phyloP scores from a whole-genome alignment of 208 protist genomes.

The Sergeia podlipaevii region DNA sequence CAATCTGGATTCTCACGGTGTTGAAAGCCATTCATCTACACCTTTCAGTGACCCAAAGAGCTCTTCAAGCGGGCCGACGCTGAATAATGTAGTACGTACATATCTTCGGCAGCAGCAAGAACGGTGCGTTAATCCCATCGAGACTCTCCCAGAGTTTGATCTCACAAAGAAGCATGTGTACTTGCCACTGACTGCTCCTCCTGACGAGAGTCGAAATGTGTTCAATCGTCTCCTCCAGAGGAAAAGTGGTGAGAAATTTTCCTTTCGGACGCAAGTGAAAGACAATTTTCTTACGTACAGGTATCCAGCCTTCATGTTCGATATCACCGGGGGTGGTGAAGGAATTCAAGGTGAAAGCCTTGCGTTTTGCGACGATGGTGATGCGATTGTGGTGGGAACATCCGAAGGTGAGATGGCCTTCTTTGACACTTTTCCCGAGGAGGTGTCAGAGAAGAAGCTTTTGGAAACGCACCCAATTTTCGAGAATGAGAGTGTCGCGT shows the following conservation, averaged over 20 bases:
- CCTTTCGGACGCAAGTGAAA: constrained; percentile 44
- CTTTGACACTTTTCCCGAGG: constrained; percentile 83
- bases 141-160: constrained; percentile 86
- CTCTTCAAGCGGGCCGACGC: constrained; percentile 10
- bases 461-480: constrained; percentile 82
- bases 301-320: constrained; percentile 79
- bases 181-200: constrained; percentile 39
- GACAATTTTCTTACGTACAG: constrained; percentile 69
- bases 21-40: not conserved
- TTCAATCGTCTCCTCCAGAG: constrained; percentile 59
- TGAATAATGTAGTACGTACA: constrained; percentile 62
- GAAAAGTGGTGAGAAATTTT: constrained; percentile 43
- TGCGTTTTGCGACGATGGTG: constrained; percentile 75
- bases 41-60: constrained; percentile 1
- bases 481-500: constrained; percentile 64
- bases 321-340: constrained; percentile 63
- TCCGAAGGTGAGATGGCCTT: constrained; percentile 71
- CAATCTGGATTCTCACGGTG: constrained; percentile 2
- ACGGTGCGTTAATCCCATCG: constrained; percentile 75
- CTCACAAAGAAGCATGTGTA: constrained; percentile 80
- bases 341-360: constrained; percentile 71
- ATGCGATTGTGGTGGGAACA: constrained; percentile 74
- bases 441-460: constrained; percentile 60
- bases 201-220: constrained; percentile 61
- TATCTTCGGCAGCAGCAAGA: constrained; percentile 86